Conservation (phyloP, 352 stramenopile genomes). For the Hyaloperonospora brassicae region DNA sequence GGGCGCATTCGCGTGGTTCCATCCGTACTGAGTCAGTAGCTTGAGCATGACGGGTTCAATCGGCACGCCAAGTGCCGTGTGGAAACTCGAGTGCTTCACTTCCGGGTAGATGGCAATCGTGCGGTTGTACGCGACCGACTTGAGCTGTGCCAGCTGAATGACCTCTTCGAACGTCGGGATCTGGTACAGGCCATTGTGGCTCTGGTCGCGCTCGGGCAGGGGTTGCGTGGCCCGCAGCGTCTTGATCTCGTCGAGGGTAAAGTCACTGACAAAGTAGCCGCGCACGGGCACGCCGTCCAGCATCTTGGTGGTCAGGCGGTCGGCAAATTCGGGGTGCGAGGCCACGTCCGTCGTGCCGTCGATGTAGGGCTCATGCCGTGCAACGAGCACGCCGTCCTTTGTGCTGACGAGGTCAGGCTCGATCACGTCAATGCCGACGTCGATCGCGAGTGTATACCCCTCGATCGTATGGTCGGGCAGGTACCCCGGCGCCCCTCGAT, state of each 20-base stretch:
- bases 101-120: conserved; percentile 84
- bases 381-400: conserved; percentile 76
- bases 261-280: conserved; percentile 88
- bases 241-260: conserved; percentile 88
- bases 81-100: conserved; percentile 80
- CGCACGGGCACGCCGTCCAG: conserved; percentile 47
- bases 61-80: conserved; percentile 55
- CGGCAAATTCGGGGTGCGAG: conserved; percentile 60
- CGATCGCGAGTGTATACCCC: conserved; percentile 84
- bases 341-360: conserved; percentile 86
- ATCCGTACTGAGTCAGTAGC: conserved; percentile 58
- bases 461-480: conserved; percentile 87
- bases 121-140: conserved; percentile 47
- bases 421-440: conserved; percentile 88
- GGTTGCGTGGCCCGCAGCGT: conserved; percentile 75
- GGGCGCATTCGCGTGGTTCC: conserved; percentile 51
- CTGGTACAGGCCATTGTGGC: conserved; percentile 75
- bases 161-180: conserved; percentile 88
- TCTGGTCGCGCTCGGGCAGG: conserved; percentile 64
- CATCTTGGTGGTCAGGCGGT: conserved; percentile 44
- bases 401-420: conserved; percentile 88
- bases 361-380: conserved; percentile 85
- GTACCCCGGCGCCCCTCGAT: conserved; percentile 85
- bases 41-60: conserved; percentile 74
- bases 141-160: conserved; percentile 66